Conservation (phyloP, 495 filamentous ascomycete species). For the Podospora pseudocomata region DNA sequence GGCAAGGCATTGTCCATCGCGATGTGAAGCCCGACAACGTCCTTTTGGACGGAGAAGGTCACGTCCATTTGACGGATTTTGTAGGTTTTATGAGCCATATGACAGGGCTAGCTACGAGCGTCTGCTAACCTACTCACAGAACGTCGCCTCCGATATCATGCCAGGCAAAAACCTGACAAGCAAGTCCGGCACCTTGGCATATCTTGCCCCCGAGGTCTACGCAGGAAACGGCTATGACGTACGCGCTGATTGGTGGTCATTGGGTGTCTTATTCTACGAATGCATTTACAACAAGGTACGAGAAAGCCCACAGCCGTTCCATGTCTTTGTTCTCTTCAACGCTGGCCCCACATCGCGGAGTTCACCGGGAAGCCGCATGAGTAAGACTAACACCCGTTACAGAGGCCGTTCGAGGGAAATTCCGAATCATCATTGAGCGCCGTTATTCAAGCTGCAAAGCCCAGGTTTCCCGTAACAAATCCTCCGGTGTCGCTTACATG, state of each 20-base stretch:
- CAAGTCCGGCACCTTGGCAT: slow-evolving; percentile 94
- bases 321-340: neutral
- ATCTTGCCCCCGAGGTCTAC: slow-evolving; percentile 95
- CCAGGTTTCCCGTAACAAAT: slow-evolving; percentile 82
- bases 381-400: slow-evolving; percentile 35
- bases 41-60: slow-evolving; percentile 85
- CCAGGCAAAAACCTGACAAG: slow-evolving; percentile 81
- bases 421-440: slow-evolving; percentile 74
- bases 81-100: slow-evolving; percentile 49
- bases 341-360: neutral
- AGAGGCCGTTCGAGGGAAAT: slow-evolving; percentile 88
- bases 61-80: slow-evolving; percentile 97
- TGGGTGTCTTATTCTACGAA: slow-evolving; percentile 96
- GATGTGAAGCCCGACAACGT: slow-evolving; percentile 98
- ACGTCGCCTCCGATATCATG: slow-evolving; percentile 90
- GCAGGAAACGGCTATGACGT: slow-evolving; percentile 77
- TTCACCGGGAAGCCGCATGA: slow-evolving; percentile 12
- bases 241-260: slow-evolving; percentile 97
- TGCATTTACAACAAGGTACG: slow-evolving; percentile 97
- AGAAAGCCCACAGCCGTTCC: neutral
- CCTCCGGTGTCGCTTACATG: slow-evolving; percentile 84
- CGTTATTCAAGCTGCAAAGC: slow-evolving; percentile 76
- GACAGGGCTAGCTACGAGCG: slow-evolving; percentile 9
- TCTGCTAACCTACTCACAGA: slow-evolving; percentile 53
- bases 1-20: slow-evolving; percentile 89